Percentiles rank a stretch among this genome's conserved stretches.
These are phyloP conservation scores for Saccharomyces hybrid DNA, from an alignment of 1,139 yeast species.

Conservation along the genomic window DNA sequence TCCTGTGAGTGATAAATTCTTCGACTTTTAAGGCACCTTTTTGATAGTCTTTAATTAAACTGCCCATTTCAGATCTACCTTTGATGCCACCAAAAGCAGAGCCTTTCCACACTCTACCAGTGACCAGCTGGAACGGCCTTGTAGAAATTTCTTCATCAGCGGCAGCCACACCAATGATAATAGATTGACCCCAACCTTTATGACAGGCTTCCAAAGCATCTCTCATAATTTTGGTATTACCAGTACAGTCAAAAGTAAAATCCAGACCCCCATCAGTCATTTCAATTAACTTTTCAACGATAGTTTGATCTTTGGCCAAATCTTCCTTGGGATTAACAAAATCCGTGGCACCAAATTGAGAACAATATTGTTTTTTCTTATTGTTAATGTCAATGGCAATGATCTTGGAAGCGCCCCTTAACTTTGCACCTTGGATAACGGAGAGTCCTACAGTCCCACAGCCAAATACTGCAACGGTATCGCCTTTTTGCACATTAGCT, in stretches of 20 bases:
- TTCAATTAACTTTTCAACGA: slow-evolving; percentile 79
- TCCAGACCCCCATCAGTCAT: slow-evolving; percentile 96
- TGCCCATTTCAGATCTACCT: slow-evolving; percentile 94
- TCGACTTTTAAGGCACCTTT: slow-evolving; percentile 82
- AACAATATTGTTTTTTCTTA: slow-evolving; percentile 77
- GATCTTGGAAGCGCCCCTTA: slow-evolving; percentile 72
- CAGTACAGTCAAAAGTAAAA: slow-evolving; percentile 95
- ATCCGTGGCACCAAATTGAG: slow-evolving; percentile 89
- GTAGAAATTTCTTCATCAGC: slow-evolving; percentile 95
- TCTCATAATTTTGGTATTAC: slow-evolving; percentile 92
- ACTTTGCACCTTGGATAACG: slow-evolving; percentile 88
- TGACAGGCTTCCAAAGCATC: slow-evolving; percentile 93
- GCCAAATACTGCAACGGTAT: slow-evolving; percentile 92
- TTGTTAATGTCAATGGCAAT: slow-evolving; percentile 84
- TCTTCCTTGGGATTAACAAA: slow-evolving; percentile 72
- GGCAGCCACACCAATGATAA: slow-evolving; percentile 96
- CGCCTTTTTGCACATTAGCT: slow-evolving; percentile 87
- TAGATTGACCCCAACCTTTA: slow-evolving; percentile 97
- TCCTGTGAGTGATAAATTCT: slow-evolving; percentile 90
- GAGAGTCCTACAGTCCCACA: slow-evolving; percentile 96
- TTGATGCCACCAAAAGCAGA: slow-evolving; percentile 98
- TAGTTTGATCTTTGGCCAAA: slow-evolving; percentile 61
- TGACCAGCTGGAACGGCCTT: slow-evolving; percentile 96
- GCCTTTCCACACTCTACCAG: slow-evolving; percentile 98
- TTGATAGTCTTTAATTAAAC: slow-evolving; percentile 77